These are phyloP conservation scores for Penicillium diatomitis DNA, from an alignment of 495 filamentous ascomycete species.

Conservation along the genomic window DNA sequence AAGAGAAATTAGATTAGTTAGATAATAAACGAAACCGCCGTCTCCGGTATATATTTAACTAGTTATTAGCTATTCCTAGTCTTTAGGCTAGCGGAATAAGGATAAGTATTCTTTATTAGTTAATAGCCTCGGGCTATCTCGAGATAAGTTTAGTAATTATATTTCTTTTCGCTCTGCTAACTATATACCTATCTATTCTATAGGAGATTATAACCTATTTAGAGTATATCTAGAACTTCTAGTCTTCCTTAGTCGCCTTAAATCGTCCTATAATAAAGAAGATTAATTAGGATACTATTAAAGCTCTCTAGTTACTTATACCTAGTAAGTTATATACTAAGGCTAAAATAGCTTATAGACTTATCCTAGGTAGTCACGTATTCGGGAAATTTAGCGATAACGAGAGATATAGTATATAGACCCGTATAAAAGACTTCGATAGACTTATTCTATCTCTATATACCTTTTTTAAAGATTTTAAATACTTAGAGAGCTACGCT, in stretches of 20 bases:
- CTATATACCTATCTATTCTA: background rate
- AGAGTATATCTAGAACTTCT: background rate
- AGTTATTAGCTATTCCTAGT: background rate
- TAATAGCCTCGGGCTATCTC: background rate
- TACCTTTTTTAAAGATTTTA: constrained; percentile 29
- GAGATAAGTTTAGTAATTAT: background rate
- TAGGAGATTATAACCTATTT: background rate
- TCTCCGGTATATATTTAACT: background rate
- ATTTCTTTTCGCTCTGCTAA: background rate
- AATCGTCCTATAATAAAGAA: too few relatives aligned
- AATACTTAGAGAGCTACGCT: constrained; percentile 18
- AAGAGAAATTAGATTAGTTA: background rate
- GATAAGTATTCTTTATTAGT: background rate
- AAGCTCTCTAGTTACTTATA: background rate
- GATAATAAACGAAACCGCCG: background rate
- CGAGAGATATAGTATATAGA: constrained; percentile 15
- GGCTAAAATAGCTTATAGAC: constrained; percentile 1
- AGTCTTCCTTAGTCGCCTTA: background rate
- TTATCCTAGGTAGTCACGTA: constrained; percentile 9
- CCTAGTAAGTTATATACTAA: background rate
- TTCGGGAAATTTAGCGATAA: constrained; percentile 19
- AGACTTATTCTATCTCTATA: constrained; percentile 22
- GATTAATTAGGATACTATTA: background rate
- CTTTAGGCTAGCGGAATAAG: background rate
- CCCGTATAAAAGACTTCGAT: constrained; percentile 9